Evolutionary conservation across 305 asterid species (phyloP), one percentile per base, ranked within the genome.

Genomic region (Petunia hybrid): DNA sequence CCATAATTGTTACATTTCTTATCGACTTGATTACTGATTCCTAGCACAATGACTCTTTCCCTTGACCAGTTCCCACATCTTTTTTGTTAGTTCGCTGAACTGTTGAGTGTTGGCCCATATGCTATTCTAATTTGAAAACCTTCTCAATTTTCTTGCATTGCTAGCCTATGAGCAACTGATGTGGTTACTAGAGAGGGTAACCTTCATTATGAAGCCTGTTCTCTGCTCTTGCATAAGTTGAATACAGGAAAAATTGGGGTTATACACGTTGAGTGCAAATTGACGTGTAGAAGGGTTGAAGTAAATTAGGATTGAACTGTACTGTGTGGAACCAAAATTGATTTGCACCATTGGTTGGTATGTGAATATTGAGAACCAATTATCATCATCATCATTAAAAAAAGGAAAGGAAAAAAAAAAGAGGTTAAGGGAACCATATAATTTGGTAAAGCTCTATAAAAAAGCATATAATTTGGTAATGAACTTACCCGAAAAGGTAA

Each of bases 291-390:
- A 40, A 66, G 35, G 73, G 36, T 40, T 31, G 3, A 41, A 0
- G 14, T 41, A 67, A 67, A 67, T 41, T 67, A 40, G 74, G 38
- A 66, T 66, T 39, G 51, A 40, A 66, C 51, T 66, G 73, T 66
- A 36, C 39, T 40, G 73, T 66, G 40, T 66, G 35, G 51, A 66
- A 41, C 74, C 38, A 14, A 66, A 40, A 66, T 14, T 66, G 74
- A 14, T 41, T 66, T 66, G 7, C 53, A n/a, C 13, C 74, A 41
- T 67, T 14, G 36, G 4, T 67, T 8, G 31, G 31, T 22, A 22
- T 22, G 31, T 22, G 31, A 22, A 22, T 22, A 22, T 22, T 22
- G 31, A 22, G 31, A 22, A 22, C 31, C 31, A 22, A 22, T 22
- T 22, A 22, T 22, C 31, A 22, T 22, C 31, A 22, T 22, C 31